Base-by-base conservation (phyloP, 1,284 basidiomycete genomes). In the Ganoderma multipileum region DNA sequence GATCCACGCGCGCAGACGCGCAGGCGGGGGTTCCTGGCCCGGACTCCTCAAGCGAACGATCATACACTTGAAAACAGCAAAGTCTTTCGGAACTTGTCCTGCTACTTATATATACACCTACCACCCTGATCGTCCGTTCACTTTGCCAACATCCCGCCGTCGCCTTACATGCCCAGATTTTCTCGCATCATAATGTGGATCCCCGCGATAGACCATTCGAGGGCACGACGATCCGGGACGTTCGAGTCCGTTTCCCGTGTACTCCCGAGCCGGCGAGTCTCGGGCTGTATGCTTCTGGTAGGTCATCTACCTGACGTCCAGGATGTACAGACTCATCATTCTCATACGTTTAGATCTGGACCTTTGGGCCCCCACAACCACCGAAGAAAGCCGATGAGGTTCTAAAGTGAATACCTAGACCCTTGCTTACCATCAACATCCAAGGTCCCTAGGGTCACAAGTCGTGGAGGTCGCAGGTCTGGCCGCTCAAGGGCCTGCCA, bases 211-310 rank as follows among this genome's bases (percentile, higher is more conserved):
- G 9, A 47, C n/a, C 8, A n/a, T 12, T n/a, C n/a, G 23, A 23
- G n/a, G 44, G 20, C n/a, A 26, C 47, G 9, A 26, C 14, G 28
- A 20, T 26, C 52, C 18, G 28, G 52, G 20, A 55, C 18, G 16
- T 18, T 55, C 52, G n/a, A n/a, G n/a, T 55, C 16, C 30, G 26
- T 20, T 30, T 55, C 3, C 52, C 61, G 61, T 38, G 23, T n/a
- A 52, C 42, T 38, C 44, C 44, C 61, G 61, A 47, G 47, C 20
- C 61, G 61, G 61, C 61, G 61, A 63, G 61, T 50, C 61, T 63
- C 61, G 61, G 61, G 23, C 18, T 23, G 18, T 7, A 55, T 9
- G 30, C 30, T 55, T 55, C 14, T 14, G 52, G 30, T 28, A 33
- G 23, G 47, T 33, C 30, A 55, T 55, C 28, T 55, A 33, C 47